Base-by-base conservation (phyloP, 2,329 filamentous ascomycete genomes). In the Aspergillus floridensis region DNA sequence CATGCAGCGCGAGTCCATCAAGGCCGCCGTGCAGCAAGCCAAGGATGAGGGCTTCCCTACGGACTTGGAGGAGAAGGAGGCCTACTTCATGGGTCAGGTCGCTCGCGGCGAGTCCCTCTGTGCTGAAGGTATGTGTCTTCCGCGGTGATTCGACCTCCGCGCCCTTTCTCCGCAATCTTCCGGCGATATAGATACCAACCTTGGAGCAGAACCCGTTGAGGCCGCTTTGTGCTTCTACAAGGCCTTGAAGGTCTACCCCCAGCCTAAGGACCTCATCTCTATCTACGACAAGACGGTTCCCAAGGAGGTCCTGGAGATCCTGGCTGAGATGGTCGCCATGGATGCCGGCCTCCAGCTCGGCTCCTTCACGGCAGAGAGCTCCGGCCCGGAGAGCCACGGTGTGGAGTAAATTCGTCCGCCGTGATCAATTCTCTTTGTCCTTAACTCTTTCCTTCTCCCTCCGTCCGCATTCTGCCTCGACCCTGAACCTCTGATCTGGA, bases 211-310 rank as follows among this genome's bases (percentile, higher is more conserved):
- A 58, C 75, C 79, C 59, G 78, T 96, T 60, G 93, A 97, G 66
- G 91, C 95, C 54, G 93, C 95, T 51, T 82, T 98, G 62, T 92
- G 91, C 77, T 99, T 99, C 81, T 99, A 98, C 86, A 96, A 93
- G 84, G 95, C 93, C 49, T 86, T 99, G 67, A 99, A 99, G 85
- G 95, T 98, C 69, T 99, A 99, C 80, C 95, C 95, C 55, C 90
- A 91, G 71, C 95, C 93, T 12, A 86, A 88, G 70, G 95, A 98
- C 73, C 83, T 99, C 70, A 97, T 99, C 76, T 86, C 86, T 71
- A 96, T 99, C 77, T 99, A 99, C 79, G 95, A 99, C 79, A 96
- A 96, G 86, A 98, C 95, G 32, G 93, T 98, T 49, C 89, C 93
- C 69, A 97, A 97, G 90, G 93, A 93, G 63, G 91, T 98, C 70